Evolutionary conservation across 129 eudicot species (phyloP).

Genomic region (Tagetes patula): DNA sequence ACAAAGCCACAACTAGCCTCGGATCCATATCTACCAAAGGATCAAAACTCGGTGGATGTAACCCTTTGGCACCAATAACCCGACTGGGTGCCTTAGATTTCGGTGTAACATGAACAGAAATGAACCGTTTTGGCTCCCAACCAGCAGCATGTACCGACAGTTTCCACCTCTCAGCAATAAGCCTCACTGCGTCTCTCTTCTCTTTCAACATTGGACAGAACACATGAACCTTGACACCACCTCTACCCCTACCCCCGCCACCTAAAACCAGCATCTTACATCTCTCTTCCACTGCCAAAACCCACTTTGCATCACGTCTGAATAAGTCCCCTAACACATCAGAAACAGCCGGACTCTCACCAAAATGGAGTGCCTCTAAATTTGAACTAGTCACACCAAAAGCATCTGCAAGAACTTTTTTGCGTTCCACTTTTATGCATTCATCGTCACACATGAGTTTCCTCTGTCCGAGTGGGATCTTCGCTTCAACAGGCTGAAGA

Average conservation of each 20-base stretch:
- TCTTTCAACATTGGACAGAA: conserved; percentile 86
- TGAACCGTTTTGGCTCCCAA: conserved; percentile 93
- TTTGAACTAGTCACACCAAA: conserved; percentile 67
- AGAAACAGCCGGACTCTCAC: conserved; percentile 62
- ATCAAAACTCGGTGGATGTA: conserved; percentile 53
- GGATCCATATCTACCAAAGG: conserved; percentile 93
- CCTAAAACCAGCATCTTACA: conserved; percentile 88
- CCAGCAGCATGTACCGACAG: conserved; percentile 77
- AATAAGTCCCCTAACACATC: conserved; percentile 66
- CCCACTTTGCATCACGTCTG: conserved; percentile 92
- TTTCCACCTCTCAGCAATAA: conserved; percentile 94
- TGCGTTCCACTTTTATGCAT: conserved; percentile 75
- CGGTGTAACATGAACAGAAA: conserved; percentile 73
- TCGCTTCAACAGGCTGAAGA: conserved; percentile 69
- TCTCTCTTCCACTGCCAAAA: conserved; percentile 82
- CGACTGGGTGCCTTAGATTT: conserved; percentile 89
- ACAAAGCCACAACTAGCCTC: conserved; percentile 80
- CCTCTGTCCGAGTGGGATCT: conserved; percentile 88
- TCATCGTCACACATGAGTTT: conserved; percentile 87
- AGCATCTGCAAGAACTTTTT: conserved; percentile 90
- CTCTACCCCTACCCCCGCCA: conserved; percentile 68
- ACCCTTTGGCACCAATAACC: conserved; percentile 65
- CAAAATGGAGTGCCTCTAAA: conserved; percentile 81
- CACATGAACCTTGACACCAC: conserved; percentile 73
- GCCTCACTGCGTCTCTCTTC: conserved; percentile 79